Evolutionary conservation across 1,284 basidiomycete genomes (phyloP), one percentile per base, ranked within the genome.

Genomic region (Ceratobasidium sp.): DNA sequence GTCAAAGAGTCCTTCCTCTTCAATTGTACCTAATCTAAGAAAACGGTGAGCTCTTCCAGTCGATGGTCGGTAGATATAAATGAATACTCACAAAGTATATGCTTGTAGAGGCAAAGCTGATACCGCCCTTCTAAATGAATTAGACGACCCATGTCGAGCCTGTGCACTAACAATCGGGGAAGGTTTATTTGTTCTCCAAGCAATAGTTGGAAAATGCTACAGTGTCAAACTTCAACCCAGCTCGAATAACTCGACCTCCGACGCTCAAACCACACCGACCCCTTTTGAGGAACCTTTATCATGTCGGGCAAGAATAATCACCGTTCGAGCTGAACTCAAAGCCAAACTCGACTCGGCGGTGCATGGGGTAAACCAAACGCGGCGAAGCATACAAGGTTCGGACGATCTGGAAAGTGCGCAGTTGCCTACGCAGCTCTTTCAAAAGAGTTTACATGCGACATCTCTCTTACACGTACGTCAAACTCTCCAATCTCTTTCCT

Each of bases 1-100:
- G 82, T 81, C 84, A 5, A 69, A 56, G 67, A 40, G 15, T n/a
- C n/a, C n/a, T 26, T n/a, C 38, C 4, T 17, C 67, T 26, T 33
- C 50, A 6, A 56, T 42, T 38, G 42, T 13, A 20, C 33, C 67
- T 5, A 20, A 23, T 6, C 7, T 69, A 1, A 46, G 38, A 12
- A 69, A 69, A 56, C 23, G 52, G 52, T 69, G n/a, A 15, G 50
- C 23, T 13, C 5, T 13, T 42, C n/a, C 26, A 7, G n/a, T 42
- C n/a, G 13, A 38, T n/a, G 57, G 20, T 3, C 26, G 1, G 28
- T 7, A 3, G n/a, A n/a, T n/a, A n/a, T n/a, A n/a, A n/a, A n/a
- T 2, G 1, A 6, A 48, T 1, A 20, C 28, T 69, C 0, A 68
- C 3, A 13, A 33, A 23, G 38, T 48, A 64, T 38, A 54, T 42